Evolutionary conservation across 2,329 filamentous ascomycete species (phyloP), one percentile per base, ranked within the genome.

Genomic region (Helicocarpus griseus): DNA sequence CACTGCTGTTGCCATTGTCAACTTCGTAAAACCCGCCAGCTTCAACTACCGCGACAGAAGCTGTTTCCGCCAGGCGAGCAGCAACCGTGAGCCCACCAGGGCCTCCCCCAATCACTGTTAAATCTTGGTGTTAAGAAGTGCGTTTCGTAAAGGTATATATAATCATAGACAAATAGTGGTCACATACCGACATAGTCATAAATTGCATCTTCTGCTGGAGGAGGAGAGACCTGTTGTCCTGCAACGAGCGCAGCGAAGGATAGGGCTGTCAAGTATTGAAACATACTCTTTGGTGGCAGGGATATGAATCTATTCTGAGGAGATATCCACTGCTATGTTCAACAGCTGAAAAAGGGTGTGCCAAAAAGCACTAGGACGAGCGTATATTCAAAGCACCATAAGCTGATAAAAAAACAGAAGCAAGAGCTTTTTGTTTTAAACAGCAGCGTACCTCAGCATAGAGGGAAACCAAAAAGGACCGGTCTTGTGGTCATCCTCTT

Each of bases 11-110:
- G 28, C 45, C 45, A 8, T 38, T 38, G 14, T 48, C 45, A 21
- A 49, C 7, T 35, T 49, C 48, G 29, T 49, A 49, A 14, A 31
- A 26, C 8, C 33, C 48, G 11, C 48, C 48, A 40, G 48, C 48
- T 19, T 49, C 48, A 14, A 49, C 29, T 19, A 49, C 1, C n/a
- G 48, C 48, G 4, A 49, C 48, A 8, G 48, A 40, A 17, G 45
- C 28, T 9, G 14, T 33, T 36, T 48, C 45, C 19, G 45, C 45
- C 8, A 48, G 45, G 9, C 45, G 45, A 21, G 45, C 11, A n/a
- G 45, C 45, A 48, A 48, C 35, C 19, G 45, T 24, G 13, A 38
- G 17, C 9, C 45, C 45, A n/a, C 14, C 45, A 14, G 26, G 24
- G 29, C 45, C 45, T 21, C 45, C 45, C 8, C 45, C 45, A 38